Percentiles rank a stretch among this genome's conserved stretches.
Evolutionary conservation across 768 basidiomycete species (phyloP).

Genomic region (Mycena galopus): DNA sequence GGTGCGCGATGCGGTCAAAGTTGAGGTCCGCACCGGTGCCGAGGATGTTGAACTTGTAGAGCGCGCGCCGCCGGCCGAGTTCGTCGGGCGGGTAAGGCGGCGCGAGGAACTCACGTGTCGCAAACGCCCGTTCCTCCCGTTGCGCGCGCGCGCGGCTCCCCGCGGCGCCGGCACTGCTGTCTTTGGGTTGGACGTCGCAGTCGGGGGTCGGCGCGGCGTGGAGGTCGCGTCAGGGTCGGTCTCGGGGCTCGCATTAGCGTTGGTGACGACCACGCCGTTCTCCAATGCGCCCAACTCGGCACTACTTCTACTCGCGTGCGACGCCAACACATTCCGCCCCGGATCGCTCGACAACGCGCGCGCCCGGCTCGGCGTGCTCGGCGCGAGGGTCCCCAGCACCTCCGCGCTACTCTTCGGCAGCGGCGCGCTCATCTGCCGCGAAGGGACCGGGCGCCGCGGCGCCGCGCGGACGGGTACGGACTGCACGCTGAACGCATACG

Average conservation of each 20-base stretch:
- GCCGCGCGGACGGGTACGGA: conserved; percentile 42
- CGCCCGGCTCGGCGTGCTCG: neutral
- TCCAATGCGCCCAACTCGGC: neutral
- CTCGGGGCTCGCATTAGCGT: too few relatives aligned
- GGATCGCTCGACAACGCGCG: conserved; percentile 28
- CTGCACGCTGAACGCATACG: conserved; percentile 4
- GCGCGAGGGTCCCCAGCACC: conserved; percentile 20
- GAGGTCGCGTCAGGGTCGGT: neutral
- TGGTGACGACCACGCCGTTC: neutral
- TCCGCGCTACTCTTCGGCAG: conserved; percentile 43
- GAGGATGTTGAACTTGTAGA: conserved; percentile 96
- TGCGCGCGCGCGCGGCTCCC: conserved; percentile 58
- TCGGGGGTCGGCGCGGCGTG: neutral
- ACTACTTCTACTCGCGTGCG: neutral
- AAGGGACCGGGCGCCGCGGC: conserved; percentile 53
- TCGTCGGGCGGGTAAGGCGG: conserved; percentile 92
- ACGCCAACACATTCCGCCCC: conserved; percentile 11
- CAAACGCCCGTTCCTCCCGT: conserved; percentile 78
- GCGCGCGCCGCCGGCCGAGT: conserved; percentile 81
- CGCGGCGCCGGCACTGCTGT: too few relatives aligned
- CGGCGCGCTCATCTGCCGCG: conserved; percentile 64
- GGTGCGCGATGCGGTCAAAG: conserved; percentile 94
- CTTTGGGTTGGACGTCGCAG: conserved; percentile 41
- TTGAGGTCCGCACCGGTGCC: conserved; percentile 88
- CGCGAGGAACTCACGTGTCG: conserved; percentile 75